Evolutionary conservation across 176 grass and related monocot species (phyloP).

Genomic region (Lolium perenne): DNA sequence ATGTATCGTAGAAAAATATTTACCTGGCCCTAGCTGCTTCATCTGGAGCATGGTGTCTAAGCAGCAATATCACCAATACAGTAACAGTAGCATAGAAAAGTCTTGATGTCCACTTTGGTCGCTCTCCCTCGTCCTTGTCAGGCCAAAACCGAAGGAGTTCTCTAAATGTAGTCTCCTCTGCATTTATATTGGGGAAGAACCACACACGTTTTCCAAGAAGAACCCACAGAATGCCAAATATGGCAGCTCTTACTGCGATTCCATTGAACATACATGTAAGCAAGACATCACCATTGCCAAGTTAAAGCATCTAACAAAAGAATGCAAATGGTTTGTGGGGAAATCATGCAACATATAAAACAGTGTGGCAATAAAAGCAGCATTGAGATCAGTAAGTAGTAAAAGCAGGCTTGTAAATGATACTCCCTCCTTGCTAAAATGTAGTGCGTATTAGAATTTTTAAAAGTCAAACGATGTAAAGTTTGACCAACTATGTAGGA

Average conservation of each 20-base stretch:
- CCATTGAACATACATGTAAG: slow-evolving; percentile 34
- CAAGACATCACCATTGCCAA: slow-evolving; percentile 22
- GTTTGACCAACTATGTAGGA: too few relatives aligned
- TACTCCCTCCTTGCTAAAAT: too few relatives aligned
- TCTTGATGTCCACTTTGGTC: slow-evolving; percentile 88
- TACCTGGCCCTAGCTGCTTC: slow-evolving; percentile 99
- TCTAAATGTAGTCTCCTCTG: slow-evolving; percentile 97
- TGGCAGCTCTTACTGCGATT: slow-evolving; percentile 80
- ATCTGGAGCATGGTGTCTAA: slow-evolving; percentile 97
- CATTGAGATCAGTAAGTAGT: slow-evolving; percentile 3
- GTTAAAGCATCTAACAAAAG: slow-evolving; percentile 20
- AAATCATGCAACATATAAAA: slow-evolving; percentile 18
- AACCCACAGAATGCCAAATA: slow-evolving; percentile 84
- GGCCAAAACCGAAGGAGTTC: slow-evolving; percentile 95
- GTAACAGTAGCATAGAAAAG: slow-evolving; percentile 73
- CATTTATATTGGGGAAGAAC: slow-evolving; percentile 99
- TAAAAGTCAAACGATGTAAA: too few relatives aligned
- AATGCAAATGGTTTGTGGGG: background rate
- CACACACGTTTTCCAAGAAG: slow-evolving; percentile 93
- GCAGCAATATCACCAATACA: slow-evolving; percentile 70
- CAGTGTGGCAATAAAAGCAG: background rate
- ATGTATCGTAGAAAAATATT: slow-evolving; percentile 38
- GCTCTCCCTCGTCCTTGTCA: slow-evolving; percentile 86
- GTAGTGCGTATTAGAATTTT: too few relatives aligned
- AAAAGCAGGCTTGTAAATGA: background rate